Conservation (phyloP, 2,329 filamentous ascomycete genomes). For the Beauveria bassiana region DNA sequence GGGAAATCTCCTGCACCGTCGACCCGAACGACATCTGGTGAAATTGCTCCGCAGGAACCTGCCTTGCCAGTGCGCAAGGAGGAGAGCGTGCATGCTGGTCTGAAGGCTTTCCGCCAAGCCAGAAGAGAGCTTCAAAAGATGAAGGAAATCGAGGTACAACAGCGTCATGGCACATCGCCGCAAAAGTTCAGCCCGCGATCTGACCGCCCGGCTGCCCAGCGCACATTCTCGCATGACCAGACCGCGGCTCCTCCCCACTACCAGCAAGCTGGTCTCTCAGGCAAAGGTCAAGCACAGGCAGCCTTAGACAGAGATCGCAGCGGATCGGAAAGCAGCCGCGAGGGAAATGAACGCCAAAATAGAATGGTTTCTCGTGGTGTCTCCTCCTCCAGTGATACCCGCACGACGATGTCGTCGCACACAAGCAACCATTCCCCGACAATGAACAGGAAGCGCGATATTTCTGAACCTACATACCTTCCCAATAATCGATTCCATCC, state of each 20-base stretch:
- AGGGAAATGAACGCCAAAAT: slow-evolving; percentile 29
- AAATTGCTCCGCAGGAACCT: not conserved
- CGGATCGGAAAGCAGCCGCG: slow-evolving; percentile 47
- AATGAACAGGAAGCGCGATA: slow-evolving; percentile 33
- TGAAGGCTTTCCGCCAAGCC: slow-evolving; percentile 50
- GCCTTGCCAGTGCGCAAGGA: slow-evolving; percentile 26
- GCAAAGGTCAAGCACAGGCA: slow-evolving; percentile 21
- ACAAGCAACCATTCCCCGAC: slow-evolving; percentile 30
- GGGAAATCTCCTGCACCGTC: slow-evolving; percentile 37
- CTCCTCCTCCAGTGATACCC: slow-evolving; percentile 23
- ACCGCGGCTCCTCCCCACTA: slow-evolving; percentile 38
- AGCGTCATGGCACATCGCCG: slow-evolving; percentile 30
- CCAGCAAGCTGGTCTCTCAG: slow-evolving; percentile 29
- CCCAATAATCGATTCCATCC: slow-evolving; percentile 24
- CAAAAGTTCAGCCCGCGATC: slow-evolving; percentile 8
- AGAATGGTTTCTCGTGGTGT: slow-evolving; percentile 10
- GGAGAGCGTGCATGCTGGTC: slow-evolving; percentile 39
- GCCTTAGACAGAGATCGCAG: slow-evolving; percentile 44
- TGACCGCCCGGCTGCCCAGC: slow-evolving; percentile 22
- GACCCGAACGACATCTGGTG: slow-evolving; percentile 26
- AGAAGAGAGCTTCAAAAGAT: slow-evolving; percentile 48
- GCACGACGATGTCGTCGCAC: slow-evolving; percentile 14
- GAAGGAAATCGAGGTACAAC: slow-evolving; percentile 43
- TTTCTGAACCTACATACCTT: slow-evolving; percentile 43
- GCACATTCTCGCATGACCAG: slow-evolving; percentile 36